Base-by-base conservation (phyloP, 306 rosid genomes). In the Castanea mollissima region DNA sequence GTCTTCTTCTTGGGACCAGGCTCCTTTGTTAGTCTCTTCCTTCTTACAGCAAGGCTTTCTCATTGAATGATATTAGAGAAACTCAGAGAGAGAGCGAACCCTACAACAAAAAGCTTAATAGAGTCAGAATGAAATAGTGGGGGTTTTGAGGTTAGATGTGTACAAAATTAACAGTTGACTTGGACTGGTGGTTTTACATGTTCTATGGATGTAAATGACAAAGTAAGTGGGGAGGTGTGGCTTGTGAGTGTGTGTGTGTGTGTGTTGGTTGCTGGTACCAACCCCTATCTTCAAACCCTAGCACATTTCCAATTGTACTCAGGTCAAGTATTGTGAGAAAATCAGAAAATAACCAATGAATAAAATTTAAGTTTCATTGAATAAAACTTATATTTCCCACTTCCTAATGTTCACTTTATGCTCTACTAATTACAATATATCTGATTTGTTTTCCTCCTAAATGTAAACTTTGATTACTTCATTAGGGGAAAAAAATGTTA, bases 1-100 rank as follows among this genome's bases (percentile, higher is more conserved):
- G 73, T 88, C 91, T 78, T 88, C 91, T 38, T 88, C 80, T 51
- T 49, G 79, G 3, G 89, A 80, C 91, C 91, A 85, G 1, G 82
- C 85, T 23, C 91, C 87, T 77, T 80, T 87, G 12, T 56, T 79
- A 2, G 65, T 81, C 73, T 74, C 85, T 25, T 51, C 38, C 74
- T 85, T 85, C 56, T 83, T 83, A 18, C 79, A 75, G 56, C 79
- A 63, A 49, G 80, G 78, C 67, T 78, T 85, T 63, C 85, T 81
- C 88, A 81, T 83, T 19, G 76, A 29, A 10, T 9, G 72, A 15
- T 6, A 12, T 23, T 19, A 18, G 15, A 35, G 44, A 68, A 35
- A 19, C n/a, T 34, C 9, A 3, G 12, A 34, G 51, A 35, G 20
- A 5, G 10, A 13, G 35, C 19, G 52, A 65, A 7, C 72, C 72